Evolutionary conservation across 2,329 filamentous ascomycete species (phyloP).

Genomic region (Zymoseptoria passerinii): DNA sequence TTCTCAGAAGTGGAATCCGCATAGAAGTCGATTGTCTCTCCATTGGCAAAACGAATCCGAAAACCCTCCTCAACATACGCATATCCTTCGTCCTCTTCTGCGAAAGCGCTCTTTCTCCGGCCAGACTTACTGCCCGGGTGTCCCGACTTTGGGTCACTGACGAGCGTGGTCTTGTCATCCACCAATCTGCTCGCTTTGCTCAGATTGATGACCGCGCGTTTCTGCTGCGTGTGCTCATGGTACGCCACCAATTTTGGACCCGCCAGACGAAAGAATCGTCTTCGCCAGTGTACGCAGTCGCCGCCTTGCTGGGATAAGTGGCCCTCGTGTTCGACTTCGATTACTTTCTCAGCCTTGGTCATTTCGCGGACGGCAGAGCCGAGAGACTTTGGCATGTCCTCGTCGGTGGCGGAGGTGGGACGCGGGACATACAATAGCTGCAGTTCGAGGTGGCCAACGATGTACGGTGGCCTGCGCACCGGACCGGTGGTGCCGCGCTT

Average conservation of each 20-base stretch:
- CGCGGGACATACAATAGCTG: conserved; percentile 93
- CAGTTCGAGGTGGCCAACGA: conserved; percentile 86
- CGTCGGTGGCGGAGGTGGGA: conserved; percentile 75
- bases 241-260: conserved; percentile 90
- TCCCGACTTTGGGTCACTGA: conserved; percentile 66
- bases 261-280: conserved; percentile 90
- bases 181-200: conserved; percentile 88
- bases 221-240: conserved; percentile 90
- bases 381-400: conserved; percentile 99
- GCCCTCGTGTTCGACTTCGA: conserved; percentile 70
- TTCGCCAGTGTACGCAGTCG: conserved; percentile 98
- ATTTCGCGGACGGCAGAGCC: conserved; percentile 90
- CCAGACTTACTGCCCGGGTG: conserved; percentile 43
- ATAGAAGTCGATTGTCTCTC: conserved; percentile 97
- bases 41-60: conserved; percentile 96
- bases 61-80: conserved; percentile 99
- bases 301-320: conserved; percentile 92
- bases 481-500: conserved; percentile 56
- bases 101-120: conserved; percentile 87
- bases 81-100: conserved; percentile 97
- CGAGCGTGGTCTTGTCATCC: conserved; percentile 77
- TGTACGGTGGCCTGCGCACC: conserved; percentile 81
- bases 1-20: conserved; percentile 82
- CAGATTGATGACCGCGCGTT: conserved; percentile 92
- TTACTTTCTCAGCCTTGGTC: conserved; percentile 75